Evolutionary conservation across 2,329 filamentous ascomycete genomes (phyloP).

Genomic region (Fusarium setosum): DNA sequence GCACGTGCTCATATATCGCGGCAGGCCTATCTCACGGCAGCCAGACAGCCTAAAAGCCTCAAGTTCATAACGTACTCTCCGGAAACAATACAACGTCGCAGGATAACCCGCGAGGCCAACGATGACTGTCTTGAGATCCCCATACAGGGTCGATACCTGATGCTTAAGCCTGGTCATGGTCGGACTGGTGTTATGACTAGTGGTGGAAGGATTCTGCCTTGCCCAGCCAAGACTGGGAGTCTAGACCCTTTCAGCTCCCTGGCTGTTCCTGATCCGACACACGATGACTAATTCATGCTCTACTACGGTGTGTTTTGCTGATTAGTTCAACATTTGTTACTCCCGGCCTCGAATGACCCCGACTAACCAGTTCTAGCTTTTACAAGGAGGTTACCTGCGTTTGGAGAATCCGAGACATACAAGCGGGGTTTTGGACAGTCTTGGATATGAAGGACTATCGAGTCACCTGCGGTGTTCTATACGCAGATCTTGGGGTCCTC

Average conservation of each 20-base stretch:
- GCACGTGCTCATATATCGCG: no score
- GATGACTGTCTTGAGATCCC: no score
- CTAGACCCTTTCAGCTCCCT: not conserved
- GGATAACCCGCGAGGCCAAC: no score
- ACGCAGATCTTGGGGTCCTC: not conserved
- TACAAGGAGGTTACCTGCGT: not conserved
- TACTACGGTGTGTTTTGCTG: not conserved
- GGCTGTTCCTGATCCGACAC: not conserved
- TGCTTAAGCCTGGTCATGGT: no score
- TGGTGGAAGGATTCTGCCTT: not conserved
- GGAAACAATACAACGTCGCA: no score
- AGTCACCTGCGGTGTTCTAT: not conserved
- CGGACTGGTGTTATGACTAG: no score
- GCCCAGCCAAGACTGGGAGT: not conserved
- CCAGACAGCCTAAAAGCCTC: no score
- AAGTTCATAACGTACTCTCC: no score
- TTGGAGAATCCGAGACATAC: not conserved
- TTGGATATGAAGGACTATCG: not conserved
- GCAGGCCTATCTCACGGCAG: no score
- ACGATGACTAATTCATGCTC: not conserved
- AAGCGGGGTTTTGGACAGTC: not conserved
- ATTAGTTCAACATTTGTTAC: not conserved
- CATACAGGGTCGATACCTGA: no score
- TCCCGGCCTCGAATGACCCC: not conserved
- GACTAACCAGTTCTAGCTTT: not conserved